Conservation (phyloP, 2,329 filamentous ascomycete genomes). For the Sporothrix dimorphospora region DNA sequence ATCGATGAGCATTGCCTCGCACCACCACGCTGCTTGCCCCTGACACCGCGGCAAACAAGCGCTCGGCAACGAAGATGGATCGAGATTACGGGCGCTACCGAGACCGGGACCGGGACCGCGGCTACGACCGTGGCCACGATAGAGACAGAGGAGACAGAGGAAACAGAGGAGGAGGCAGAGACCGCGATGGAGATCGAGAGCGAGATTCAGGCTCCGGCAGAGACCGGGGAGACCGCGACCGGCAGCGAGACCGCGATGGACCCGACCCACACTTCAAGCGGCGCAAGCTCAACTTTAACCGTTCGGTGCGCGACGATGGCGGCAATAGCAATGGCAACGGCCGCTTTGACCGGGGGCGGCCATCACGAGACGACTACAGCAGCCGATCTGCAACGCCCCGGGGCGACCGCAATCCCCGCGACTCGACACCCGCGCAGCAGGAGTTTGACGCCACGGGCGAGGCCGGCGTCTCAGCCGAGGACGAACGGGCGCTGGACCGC, state of each 20-base stretch:
- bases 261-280: conserved; percentile 53
- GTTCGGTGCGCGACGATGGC: conserved; percentile 53
- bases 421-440: conserved; percentile 52
- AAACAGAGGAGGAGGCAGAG: conserved; percentile 34
- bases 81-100: conserved; percentile 38
- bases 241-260: conserved; percentile 36
- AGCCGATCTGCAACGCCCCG: conserved; percentile 36
- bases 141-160: conserved; percentile 38
- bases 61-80: conserved; percentile 20
- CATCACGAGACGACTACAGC: conserved; percentile 40
- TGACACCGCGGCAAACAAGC: background rate
- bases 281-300: conserved; percentile 66
- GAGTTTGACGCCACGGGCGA: conserved; percentile 64
- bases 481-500: conserved; percentile 76
- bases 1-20: background rate
- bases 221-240: conserved; percentile 30
- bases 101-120: conserved; percentile 37
- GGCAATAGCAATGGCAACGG: conserved; percentile 39
- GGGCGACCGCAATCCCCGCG: conserved; percentile 27
- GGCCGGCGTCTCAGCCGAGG: conserved; percentile 64
- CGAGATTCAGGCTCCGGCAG: conserved; percentile 32
- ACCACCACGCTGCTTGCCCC: background rate
- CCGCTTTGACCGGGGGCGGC: conserved; percentile 50
- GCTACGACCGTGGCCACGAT: conserved; percentile 3
- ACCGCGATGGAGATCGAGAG: conserved; percentile 7